Base-by-base conservation (phyloP, 345 rosid species). In the Melaleuca quinquenervia region DNA sequence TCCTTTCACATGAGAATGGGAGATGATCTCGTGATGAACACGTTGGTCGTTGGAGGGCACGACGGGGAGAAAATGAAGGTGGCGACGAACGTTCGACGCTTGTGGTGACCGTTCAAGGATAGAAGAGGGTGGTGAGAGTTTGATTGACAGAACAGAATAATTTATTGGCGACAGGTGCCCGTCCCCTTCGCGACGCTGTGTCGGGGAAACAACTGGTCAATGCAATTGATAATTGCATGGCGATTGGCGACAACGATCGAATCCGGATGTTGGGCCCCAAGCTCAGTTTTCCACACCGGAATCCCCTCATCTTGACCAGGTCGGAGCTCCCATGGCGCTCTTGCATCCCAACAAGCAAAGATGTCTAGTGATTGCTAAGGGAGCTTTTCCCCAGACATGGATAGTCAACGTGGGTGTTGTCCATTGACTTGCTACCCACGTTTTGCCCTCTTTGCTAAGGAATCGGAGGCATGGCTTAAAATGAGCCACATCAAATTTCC, bases 401-500 rank as follows among this genome's bases (percentile, higher is more conserved):
- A 41, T 41, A 41, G 41, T 41, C 41, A 41, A 41, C 41, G 41
- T 41, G 41, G 41, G 41, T 41, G n/a, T 4, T 41, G 41, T 41
- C 41, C 24, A 24, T 55, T 24, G 62, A 55, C n/a, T 24, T 56
- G 62, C 26, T 10, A 56, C n/a, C 7, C 6, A 56, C 7, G 3
- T 0, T 8, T 3, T 11, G 6, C 0, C 2, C 0, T 7, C 26
- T 21, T 21, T 11, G 51, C 2, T 55, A 55, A 55, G 24, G 2
- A 41, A 41, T 41, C 41, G 41, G 41, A 41, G 41, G 41, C 41
- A 41, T 41, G n/a, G n/a, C n/a, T n/a, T n/a, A n/a, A n/a, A n/a
- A n/a, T n/a, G n/a, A n/a, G 41, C 41, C 41, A 41, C 41, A 41
- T 41, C 41, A 41, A 41, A 41, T 41, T 4, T 41, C 41, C 41